phyloP scores from a whole-genome alignment of 2,329 filamentous ascomycete species.

The Rhynchosporium secalis region DNA sequence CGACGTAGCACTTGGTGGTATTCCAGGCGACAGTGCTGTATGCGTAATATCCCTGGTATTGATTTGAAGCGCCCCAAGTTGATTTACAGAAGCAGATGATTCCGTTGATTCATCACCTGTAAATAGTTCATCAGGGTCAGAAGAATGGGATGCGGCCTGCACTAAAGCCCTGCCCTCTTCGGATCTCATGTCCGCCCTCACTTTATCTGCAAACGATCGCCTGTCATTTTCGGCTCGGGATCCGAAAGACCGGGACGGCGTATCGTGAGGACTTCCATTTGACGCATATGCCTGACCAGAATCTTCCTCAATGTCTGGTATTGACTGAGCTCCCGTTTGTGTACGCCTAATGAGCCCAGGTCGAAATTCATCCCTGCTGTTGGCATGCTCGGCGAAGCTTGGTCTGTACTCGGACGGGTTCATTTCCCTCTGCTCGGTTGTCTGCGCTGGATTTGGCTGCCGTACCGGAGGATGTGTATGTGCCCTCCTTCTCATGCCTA shows the following conservation, averaged over 20 bases:
- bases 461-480: constrained; percentile 32
- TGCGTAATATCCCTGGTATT: constrained; percentile 36
- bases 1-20: constrained; percentile 18
- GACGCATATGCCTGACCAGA: neutral
- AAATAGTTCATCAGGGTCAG: constrained; percentile 22
- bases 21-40: constrained; percentile 22
- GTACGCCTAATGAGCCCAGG: constrained; percentile 57
- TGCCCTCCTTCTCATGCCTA: constrained; percentile 57
- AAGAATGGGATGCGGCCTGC: constrained; percentile 33
- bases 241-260: neutral
- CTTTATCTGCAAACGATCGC: constrained; percentile 41
- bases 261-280: neutral
- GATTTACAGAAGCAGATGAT: constrained; percentile 21
- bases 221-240: constrained; percentile 9
- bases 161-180: constrained; percentile 61
- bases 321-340: constrained; percentile 52
- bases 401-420: constrained; percentile 15
- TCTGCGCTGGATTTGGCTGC: constrained; percentile 21
- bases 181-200: constrained; percentile 59
- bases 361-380: constrained; percentile 43
- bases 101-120: constrained; percentile 12
- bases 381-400: constrained; percentile 18
- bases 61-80: constrained; percentile 31
- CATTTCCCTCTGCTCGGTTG: constrained; percentile 14
- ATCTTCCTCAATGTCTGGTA: constrained; percentile 18